Percentiles rank a stretch among this genome's conserved stretches.
Conservation (phyloP, 208 protist species). For the Wallacemonas sp. region DNA sequence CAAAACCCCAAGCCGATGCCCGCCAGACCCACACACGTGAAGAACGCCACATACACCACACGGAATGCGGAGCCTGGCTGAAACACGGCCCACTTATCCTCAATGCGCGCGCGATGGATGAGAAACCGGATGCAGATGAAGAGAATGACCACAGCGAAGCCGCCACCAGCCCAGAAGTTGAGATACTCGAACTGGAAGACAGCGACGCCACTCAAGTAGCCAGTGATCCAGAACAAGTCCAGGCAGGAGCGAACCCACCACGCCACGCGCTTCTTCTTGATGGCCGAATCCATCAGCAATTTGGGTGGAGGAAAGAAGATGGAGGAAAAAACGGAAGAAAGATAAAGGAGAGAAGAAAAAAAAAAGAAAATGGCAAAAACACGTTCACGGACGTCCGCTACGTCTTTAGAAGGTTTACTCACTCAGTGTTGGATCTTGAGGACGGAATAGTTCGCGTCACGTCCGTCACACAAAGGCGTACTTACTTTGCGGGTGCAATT, state of each 20-base stretch:
- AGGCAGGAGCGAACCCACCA: constrained; percentile 14
- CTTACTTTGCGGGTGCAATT: no score
- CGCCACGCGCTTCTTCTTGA: constrained; percentile 17
- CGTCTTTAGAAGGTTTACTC: no score
- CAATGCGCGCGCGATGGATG: constrained; percentile 19
- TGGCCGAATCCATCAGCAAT: constrained; percentile 1
- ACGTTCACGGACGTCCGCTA: no score
- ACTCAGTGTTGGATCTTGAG: no score
- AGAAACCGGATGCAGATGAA: constrained; percentile 51
- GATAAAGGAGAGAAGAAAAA: background rate
- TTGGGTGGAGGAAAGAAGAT: background rate
- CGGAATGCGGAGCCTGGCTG: constrained; percentile 35
- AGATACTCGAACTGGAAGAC: constrained; percentile 47
- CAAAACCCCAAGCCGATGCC: constrained; percentile 52
- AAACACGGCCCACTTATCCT: constrained; percentile 43
- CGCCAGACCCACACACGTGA: constrained; percentile 27
- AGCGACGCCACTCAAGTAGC: constrained; percentile 37
- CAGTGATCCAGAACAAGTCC: constrained; percentile 45
- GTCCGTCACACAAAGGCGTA: no score
- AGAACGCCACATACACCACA: constrained; percentile 35
- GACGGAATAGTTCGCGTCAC: no score
- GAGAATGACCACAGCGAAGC: constrained; percentile 40
- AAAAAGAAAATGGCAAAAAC: background rate
- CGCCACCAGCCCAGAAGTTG: constrained; percentile 67
- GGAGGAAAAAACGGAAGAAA: background rate